phyloP scores from a whole-genome alignment of 1,284 basidiomycete species.

The Tilletia horrida region DNA sequence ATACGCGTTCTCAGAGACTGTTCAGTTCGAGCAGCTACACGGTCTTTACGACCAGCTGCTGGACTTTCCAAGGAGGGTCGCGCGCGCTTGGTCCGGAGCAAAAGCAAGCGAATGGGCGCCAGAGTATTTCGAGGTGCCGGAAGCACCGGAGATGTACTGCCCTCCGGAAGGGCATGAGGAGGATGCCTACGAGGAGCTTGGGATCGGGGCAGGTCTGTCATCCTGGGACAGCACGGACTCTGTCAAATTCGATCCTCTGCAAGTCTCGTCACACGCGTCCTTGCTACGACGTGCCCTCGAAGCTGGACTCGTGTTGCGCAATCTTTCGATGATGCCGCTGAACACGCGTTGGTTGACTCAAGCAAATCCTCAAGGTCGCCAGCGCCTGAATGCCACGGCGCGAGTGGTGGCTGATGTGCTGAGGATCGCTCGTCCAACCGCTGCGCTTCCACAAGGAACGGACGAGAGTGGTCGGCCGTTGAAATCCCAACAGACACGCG shows the following conservation, averaged over 20 bases:
- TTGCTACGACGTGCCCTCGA: conserved; percentile 44
- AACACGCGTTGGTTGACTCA: conserved; percentile 5
- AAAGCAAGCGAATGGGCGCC: conserved; percentile 35
- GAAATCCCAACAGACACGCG: not conserved
- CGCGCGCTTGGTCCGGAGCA: conserved; percentile 34
- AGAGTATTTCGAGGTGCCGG: conserved; percentile 34
- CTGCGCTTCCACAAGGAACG: not conserved
- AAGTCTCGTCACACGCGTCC: conserved; percentile 28
- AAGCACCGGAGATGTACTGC: conserved; percentile 8
- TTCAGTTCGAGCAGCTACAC: conserved; percentile 35
- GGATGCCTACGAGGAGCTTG: not conserved
- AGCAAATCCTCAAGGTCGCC: conserved; percentile 2
- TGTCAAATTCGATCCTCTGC: not conserved
- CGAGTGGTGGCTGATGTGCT: conserved; percentile 12
- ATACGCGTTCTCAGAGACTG: conserved; percentile 24
- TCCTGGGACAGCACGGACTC: not conserved
- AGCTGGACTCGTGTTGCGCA: conserved; percentile 42
- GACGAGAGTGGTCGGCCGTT: not conserved
- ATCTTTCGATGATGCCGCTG: conserved; percentile 23
- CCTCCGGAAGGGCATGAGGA: conserved; percentile 3
- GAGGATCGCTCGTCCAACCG: not conserved
- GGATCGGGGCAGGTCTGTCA: not conserved
- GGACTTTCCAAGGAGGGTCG: conserved; percentile 34
- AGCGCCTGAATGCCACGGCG: not conserved
- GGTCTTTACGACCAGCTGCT: conserved; percentile 45